Percentiles rank a stretch among this genome's conserved stretches.
Evolutionary conservation across 2,329 filamentous ascomycete genomes (phyloP).

Genomic region (Fusarium sp.): DNA sequence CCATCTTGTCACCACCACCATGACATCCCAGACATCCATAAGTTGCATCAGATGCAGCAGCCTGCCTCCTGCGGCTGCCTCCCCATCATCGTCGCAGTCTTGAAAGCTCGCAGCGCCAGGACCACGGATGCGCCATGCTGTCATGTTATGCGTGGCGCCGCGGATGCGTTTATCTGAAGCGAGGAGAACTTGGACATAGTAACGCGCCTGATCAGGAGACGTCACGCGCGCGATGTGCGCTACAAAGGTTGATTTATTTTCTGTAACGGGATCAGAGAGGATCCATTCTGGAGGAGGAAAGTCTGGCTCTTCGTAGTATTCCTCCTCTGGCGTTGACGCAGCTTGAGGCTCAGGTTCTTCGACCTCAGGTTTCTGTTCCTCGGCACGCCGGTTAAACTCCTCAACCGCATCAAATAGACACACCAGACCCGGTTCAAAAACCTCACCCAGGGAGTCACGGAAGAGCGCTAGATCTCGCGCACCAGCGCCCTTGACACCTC

Average conservation of each 20-base stretch:
- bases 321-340: constrained; percentile 16
- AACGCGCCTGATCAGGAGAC: constrained; percentile 78
- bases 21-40: constrained; percentile 93
- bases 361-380: constrained; percentile 52
- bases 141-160: constrained; percentile 95
- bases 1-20: constrained; percentile 96
- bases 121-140: constrained; percentile 87
- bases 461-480: constrained; percentile 79
- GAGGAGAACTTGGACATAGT: constrained; percentile 81
- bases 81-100: constrained; percentile 96
- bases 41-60: constrained; percentile 92
- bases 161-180: constrained; percentile 87
- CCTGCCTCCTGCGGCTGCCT: constrained; percentile 89
- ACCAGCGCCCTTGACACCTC: constrained; percentile 80
- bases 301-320: constrained; percentile 30
- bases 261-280: constrained; percentile 79
- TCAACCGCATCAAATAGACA: constrained; percentile 95
- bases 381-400: constrained; percentile 68
- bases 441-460: constrained; percentile 74
- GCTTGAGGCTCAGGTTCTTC: constrained; percentile 46
- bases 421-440: constrained; percentile 81
- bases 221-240: constrained; percentile 81
- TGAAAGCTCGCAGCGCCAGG: constrained; percentile 74
- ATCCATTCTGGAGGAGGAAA: constrained; percentile 70
- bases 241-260: constrained; percentile 91